phyloP scores from a whole-genome alignment of 345 rosid species.

The Arabidopsis thaliana region TAIR10.1 NC_003074.8:7157501-7158000 shows the following conservation, averaged over 20 bases:
- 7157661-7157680: too few relatives aligned
- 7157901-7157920: conserved; percentile 26
- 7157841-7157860: neutral
- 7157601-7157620: neutral
- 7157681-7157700: too few relatives aligned
- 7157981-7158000: conserved; percentile 53
- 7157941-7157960: conserved; percentile 29
- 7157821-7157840: conserved; percentile 3
- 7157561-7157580: neutral
- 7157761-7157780: neutral
- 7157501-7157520: neutral
- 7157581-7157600: neutral
- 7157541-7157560: conserved; percentile 22
- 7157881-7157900: conserved; percentile 19
- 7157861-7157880: neutral
- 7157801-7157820: conserved; percentile 18
- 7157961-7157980: conserved; percentile 39
- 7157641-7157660: too few relatives aligned
- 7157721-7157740: too few relatives aligned
- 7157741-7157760: neutral
- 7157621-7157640: too few relatives aligned
- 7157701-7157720: too few relatives aligned
- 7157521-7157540: conserved; percentile 10
- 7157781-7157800: neutral
- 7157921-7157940: conserved; percentile 32